Evolutionary conservation across 306 rosid genomes (phyloP).

Genomic region (Cyclanthera cordifolia): DNA sequence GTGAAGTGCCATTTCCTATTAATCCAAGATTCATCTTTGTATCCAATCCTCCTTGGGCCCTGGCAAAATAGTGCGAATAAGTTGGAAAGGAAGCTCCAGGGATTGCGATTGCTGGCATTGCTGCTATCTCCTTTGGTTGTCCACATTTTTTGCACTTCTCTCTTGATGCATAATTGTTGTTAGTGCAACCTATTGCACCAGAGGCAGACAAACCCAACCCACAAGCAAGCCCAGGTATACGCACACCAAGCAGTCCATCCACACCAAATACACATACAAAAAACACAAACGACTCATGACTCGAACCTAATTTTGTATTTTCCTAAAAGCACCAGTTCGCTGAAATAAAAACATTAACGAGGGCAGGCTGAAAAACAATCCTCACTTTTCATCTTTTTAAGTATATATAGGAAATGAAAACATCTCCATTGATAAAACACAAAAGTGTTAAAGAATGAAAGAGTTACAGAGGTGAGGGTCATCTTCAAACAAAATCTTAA

Average conservation of each 20-base stretch:
- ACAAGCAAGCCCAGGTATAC: slow-evolving; percentile 55
- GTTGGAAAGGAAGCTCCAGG: slow-evolving; percentile 67
- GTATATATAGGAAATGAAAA: no score
- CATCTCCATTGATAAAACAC: no score
- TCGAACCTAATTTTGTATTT: slow-evolving; percentile 58
- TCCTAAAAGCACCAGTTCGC: slow-evolving; percentile 24
- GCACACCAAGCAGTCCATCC: slow-evolving; percentile 84
- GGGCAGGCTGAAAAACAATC: slow-evolving; percentile 10
- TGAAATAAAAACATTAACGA: slow-evolving; percentile 17
- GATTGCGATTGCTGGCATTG: slow-evolving; percentile 82
- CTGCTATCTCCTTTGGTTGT: slow-evolving; percentile 84
- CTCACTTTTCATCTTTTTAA: no score
- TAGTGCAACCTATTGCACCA: slow-evolving; percentile 99
- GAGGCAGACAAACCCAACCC: slow-evolving; percentile 66
- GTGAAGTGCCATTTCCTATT: slow-evolving; percentile 43
- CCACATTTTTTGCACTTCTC: slow-evolving; percentile 98
- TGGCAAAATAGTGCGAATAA: slow-evolving; percentile 53
- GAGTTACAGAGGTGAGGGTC: no score
- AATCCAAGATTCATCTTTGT: slow-evolving; percentile 53
- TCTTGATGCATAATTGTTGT: slow-evolving; percentile 99
- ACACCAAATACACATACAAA: slow-evolving; percentile 72
- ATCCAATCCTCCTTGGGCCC: slow-evolving; percentile 60
- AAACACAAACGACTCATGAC: slow-evolving; percentile 55
- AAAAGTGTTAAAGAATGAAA: no score
- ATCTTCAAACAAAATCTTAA: not conserved